Base-by-base conservation (phyloP, 257 asterid genomes). In the Salvia splendens region DNA sequence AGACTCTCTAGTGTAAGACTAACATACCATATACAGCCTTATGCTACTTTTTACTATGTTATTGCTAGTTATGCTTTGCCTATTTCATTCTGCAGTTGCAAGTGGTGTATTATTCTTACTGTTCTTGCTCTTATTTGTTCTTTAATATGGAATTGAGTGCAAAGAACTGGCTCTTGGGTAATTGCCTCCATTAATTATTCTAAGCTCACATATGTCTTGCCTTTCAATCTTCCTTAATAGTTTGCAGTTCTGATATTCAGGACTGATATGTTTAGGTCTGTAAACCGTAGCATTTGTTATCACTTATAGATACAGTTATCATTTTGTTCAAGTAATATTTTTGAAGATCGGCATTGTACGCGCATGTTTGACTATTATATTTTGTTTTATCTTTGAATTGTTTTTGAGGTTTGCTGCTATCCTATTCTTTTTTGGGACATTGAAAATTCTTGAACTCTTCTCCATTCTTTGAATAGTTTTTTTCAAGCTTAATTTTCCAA, bases 1-100 rank as follows among this genome's bases (percentile, higher is more conserved):
- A 80, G 94, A 81, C 89, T 91, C 75, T 89, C 98, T 64, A 69
- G 60, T 56, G 98, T 92, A 83, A 89, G 97, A 79, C 77, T 69
- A 48, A 61, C 72, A 71, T 66, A 48, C 47, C 20, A 60, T 33
- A 42, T 66, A 60, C 30, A 59, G 72, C 66, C 1, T 46, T 60
- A 15, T 77, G 48, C 41, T 71, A 11, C 10, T 46, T 57, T 42
- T 12, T 46, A 64, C 68, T 46, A 7, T 48, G 50, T 41, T 58
- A 47, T 68, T 12, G 33, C 6, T 66, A 6, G 48, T 56, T 28
- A 38, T n/a, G n/a, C 30, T 47, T 43, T 55, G 10, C 46, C 14
- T 38, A n/a, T 16, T 61, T 45, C 63, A 38, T 60, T 62, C 8
- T 63, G 33, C 65, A 12, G 40, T 56, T 51, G 65, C 69, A 41